A percentile compares a stretch with the other conserved stretches of the same genome.
These are phyloP conservation scores for Spongospora subterranea DNA, from an alignment of 208 protist species.

Conservation along the genomic window DNA sequence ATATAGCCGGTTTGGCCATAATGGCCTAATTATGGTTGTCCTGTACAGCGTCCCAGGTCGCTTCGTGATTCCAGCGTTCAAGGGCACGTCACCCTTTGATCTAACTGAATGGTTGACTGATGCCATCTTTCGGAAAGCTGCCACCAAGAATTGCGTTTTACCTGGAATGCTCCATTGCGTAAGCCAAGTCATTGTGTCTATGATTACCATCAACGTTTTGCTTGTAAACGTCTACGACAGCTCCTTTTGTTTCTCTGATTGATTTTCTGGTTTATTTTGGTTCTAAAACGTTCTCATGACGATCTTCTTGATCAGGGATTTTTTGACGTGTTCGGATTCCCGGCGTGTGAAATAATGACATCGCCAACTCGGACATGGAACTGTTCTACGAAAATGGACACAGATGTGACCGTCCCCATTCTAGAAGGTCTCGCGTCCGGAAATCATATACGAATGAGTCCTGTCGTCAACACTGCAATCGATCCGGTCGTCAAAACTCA, in stretches of 20 bases:
- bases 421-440: background rate
- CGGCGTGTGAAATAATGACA: background rate
- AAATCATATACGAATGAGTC: background rate
- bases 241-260: no score
- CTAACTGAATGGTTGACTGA: background rate
- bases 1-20: background rate
- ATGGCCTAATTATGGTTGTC: background rate
- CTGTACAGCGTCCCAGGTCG: background rate
- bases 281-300: background rate
- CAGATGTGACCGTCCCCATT: background rate
- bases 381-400: background rate
- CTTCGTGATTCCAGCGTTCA: background rate
- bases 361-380: background rate
- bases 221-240: no score
- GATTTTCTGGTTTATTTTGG: no score
- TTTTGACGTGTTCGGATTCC: background rate
- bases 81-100: background rate
- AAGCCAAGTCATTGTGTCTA: background rate
- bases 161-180: background rate
- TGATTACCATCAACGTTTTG: no score
- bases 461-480: background rate
- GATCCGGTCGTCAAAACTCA: background rate
- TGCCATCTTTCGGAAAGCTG: background rate
- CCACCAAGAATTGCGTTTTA: background rate
- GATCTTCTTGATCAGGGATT: background rate